These are phyloP conservation scores for Cordia subcordata DNA, from an alignment of 257 asterid genomes.

Conservation along the genomic window DNA sequence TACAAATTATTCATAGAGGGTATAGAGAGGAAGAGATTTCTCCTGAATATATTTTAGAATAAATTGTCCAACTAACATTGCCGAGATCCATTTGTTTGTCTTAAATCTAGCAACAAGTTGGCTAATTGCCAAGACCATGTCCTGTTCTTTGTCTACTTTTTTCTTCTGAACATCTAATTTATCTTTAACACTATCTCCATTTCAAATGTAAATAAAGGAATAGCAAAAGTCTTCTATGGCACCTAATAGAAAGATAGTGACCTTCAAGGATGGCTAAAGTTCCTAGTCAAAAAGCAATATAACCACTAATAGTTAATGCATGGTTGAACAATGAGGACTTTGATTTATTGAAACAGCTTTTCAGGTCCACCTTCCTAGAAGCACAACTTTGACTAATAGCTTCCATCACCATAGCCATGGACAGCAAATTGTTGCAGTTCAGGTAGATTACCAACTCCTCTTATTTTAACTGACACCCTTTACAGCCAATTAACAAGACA, in stretches of 20 bases:
- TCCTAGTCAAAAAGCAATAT: too few relatives aligned
- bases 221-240: not conserved
- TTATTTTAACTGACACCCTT: not conserved
- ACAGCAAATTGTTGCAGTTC: not conserved
- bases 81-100: not conserved
- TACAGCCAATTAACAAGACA: not conserved
- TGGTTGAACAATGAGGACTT: not conserved
- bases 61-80: not conserved
- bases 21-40: not conserved
- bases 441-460: slow-evolving; percentile 4
- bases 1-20: not conserved
- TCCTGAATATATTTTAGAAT: not conserved
- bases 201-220: not conserved
- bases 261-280: too few relatives aligned
- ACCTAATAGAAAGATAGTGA: not conserved
- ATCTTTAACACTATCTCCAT: not conserved
- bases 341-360: not conserved
- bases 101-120: not conserved
- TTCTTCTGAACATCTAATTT: not conserved
- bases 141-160: not conserved
- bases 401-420: not conserved
- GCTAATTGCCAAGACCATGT: not conserved
- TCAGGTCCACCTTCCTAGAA: not conserved
- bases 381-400: not conserved
- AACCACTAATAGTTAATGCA: not conserved